Evolutionary conservation across 2,329 filamentous ascomycete species (phyloP), one percentile per base, ranked within the genome.

Genomic region (Aspergillus pseudonomiae): DNA sequence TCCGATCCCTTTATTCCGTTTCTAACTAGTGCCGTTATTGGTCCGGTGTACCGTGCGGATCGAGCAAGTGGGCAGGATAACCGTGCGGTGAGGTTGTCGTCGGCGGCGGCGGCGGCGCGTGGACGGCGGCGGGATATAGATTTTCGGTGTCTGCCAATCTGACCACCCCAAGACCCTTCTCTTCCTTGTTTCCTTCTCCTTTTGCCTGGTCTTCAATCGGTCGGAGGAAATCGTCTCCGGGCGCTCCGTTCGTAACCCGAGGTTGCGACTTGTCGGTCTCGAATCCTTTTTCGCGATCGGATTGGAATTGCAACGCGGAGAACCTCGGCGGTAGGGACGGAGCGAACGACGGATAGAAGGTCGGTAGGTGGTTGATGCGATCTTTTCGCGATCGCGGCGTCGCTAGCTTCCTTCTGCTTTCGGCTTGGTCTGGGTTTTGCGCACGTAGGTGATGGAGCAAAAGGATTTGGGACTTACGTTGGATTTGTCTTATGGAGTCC

Each of bases 101-200:
- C 52, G 52, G 36, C 32, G 21, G 21, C 21, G 21, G 21, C 21
- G 21, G 21, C 21, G n/a, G 32, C 52, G 52, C 52, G 52, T 39
- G 52, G 52, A 34, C 10, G 21, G n/a, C 52, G 52, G 30, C 52
- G 28, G 28, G 52, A 55, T 55, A 55, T 55, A 39, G 52, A 55
- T 39, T 55, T 55, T 55, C 34, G n/a, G 52, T 32, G 34, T 52
- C 30, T 24, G n/a, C 26, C 48, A 16, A 30, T 32, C 7, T 41
- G 2, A 41, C 39, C 39, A 41, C 39, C 14, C 16, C 34, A 26
- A 28, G 30, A 24, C 12, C 6, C 45, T 32, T 52, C 7, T 10
- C 28, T 52, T 16, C n/a, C 6, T 19, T 19, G 7, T 30, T 14
- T 52, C n/a, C 5, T 52, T 28, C 32, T 7, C 12, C 28, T 6